Evolutionary conservation across 2,329 filamentous ascomycete genomes (phyloP), one percentile per base, ranked within the genome.

Genomic region (Zymoseptoria tritici): DNA sequence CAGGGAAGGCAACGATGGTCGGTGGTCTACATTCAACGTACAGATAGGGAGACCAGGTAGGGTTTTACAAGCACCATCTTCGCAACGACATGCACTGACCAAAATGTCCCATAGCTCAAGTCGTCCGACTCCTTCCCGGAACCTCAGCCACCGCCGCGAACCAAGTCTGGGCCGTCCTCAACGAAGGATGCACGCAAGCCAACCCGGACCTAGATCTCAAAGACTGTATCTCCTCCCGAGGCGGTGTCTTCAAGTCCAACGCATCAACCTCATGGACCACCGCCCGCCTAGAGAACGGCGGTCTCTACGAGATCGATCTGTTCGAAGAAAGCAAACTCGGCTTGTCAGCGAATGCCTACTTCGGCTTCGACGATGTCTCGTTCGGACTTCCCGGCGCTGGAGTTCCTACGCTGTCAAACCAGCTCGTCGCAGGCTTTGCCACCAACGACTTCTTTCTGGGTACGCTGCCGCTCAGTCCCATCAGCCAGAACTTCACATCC

Each of bases 331-430:
- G 21, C 13, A 52, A 58, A 16, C 63, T 69, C 42, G 67, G 63
- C 19, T 55, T 67, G 9, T 50, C 50, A 11, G 71, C 66, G 0
- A 64, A 65, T 57, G 73, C 69, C 2, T 68, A 74, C 55, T 76
- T 74, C 64, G 75, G 74, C 29, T 70, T 68, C 57, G 75, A 76
- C 59, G 70, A 61, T n/a, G 58, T 76, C 16, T 63, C 53, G 6
- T 59, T 69, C 3, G 64, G 63, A 19, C 19, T 64, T 9, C 54
- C 56, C 2, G 65, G 62, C 8, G 58, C 67, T 26, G 68, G 69
- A 19, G 20, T 68, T 16, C 63, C 69, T 2, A 64, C 57, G 16
- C 52, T 72, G 2, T 20, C 66, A 0, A 62, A 70, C 24, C 74
- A 75, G 58, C 65, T 73, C 54, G 60, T 76, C 9, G 61, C 59